Evolutionary conservation across 371 early-diverging fungal species (phyloP), one percentile per base, ranked within the genome.

Genomic region (Hamiltosporidium tvaerminnensis): DNA sequence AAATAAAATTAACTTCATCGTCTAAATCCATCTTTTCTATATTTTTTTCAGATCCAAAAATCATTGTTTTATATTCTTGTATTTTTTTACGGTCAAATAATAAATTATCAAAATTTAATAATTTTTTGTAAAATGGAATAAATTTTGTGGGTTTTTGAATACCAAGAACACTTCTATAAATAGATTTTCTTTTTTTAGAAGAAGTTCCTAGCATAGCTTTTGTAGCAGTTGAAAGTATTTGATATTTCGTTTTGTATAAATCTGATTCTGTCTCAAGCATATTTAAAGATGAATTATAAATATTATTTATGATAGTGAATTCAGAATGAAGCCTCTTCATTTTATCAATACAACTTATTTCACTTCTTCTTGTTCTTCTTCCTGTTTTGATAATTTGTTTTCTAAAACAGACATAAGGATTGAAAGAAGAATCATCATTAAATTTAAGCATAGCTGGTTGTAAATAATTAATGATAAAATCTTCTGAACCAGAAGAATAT

Each of bases 371-470:
- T 30, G 50, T 74, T 64, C 68, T 67, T 16, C 75, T 48, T 33
- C n/a, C 65, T 1, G 68, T 69, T 44, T 65, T 61, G n/a, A 68
- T 34, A 10, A 67, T 66, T 58, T 70, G 54, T 57, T 37, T 60
- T 63, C 70, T 57, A 56, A 74, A 74, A 59, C 74, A 71, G 16
- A 69, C 53, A 59, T 71, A 71, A 9, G 68, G 63, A 48, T 65
- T 57, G 30, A 33, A 66, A 23, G 38, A 53, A 2, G 7, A 10
- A 5, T 53, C 59, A 2, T 69, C 74, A 53, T 61, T 61, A 47
- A 61, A 37, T 56, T 61, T 41, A n/a, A 74, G 14, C 34, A 58
- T 54, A 39, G 55, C 65, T 12, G 53, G 12, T 37, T 60, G 1
- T 16, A 63, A 30, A 41, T 32, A 52, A 16, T 12, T 36, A 12